Evolutionary conservation across 306 rosid genomes (phyloP).

Genomic region (Vigna reflexopilosa): DNA sequence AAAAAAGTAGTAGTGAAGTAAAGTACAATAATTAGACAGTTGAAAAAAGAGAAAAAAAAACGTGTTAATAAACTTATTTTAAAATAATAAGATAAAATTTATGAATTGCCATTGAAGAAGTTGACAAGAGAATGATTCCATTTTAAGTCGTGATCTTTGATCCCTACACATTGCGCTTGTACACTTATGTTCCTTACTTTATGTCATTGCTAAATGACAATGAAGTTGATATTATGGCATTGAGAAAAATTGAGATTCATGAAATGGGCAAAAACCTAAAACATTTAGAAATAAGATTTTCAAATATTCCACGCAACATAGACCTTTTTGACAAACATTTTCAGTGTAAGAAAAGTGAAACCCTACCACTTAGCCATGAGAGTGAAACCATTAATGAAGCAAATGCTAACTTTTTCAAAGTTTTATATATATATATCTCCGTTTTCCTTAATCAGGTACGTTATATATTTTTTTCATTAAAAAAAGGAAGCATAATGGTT

Average conservation of each 20-base stretch:
- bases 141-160: neutral
- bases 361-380: slow-evolving; percentile 9
- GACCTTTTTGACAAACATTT: slow-evolving; percentile 17
- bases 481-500: neutral
- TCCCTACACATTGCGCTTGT: neutral
- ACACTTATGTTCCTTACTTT: neutral
- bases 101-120: neutral
- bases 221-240: neutral
- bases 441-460: neutral
- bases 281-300: slow-evolving; percentile 4
- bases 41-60: too few relatives aligned
- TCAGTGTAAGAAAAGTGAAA: neutral
- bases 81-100: too few relatives aligned
- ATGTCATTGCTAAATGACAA: neutral
- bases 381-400: neutral
- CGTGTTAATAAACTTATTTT: too few relatives aligned
- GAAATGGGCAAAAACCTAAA: neutral
- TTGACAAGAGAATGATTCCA: neutral
- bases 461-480: neutral
- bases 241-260: neutral
- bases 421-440: neutral
- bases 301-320: slow-evolving; percentile 11
- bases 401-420: slow-evolving; percentile 6
- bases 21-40: too few relatives aligned
- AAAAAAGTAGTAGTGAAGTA: too few relatives aligned